Evolutionary conservation across 2,329 filamentous ascomycete species (phyloP), one percentile per base, ranked within the genome.

Genomic region (Hortaea sp.): DNA sequence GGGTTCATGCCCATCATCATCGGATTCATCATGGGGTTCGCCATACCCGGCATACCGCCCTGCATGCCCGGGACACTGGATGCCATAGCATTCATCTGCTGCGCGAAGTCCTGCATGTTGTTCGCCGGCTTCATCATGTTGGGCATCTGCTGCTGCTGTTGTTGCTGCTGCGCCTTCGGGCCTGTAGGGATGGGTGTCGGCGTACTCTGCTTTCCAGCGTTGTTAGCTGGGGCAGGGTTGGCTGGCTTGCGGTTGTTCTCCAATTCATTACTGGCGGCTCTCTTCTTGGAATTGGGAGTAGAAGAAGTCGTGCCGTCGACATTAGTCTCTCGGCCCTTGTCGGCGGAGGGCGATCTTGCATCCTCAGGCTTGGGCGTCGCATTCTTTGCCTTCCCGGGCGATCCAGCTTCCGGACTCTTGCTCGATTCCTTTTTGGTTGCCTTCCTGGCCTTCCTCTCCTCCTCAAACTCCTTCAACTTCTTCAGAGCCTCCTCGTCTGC

Each of bases 391-490:
- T 57, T 46, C 3, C 20, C 12, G 28, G 49, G 40, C 6, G 39
- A 39, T n/a, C 12, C 34, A 48, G 52, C 51, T 6, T 35, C 11
- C 41, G 43, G 47, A 68, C 50, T 67, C 53, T 52, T 70, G 44
- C 64, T 66, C 45, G 62, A 58, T 41, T 57, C 59, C 49, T 68
- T 63, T 48, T 69, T 69, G 31, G 65, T 61, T 32, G 62, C 56
- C 53, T 66, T 69, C 42, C 69, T 63, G 43, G 71, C 67, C 44
- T 62, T 59, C 56, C 71, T 73, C 52, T 79, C 77, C 30, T 72
- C 69, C 58, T 81, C 72, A 61, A 84, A 95, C 35, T 78, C 78
- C 69, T 86, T 85, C 54, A 95, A 86, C 68, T 85, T 89, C 69
- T 85, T 84, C 55, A 92, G 86, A 65, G 84, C 88, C 58, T 53